phyloP scores from a whole-genome alignment of 345 rosid species.

The Brassica rapa region DNA sequence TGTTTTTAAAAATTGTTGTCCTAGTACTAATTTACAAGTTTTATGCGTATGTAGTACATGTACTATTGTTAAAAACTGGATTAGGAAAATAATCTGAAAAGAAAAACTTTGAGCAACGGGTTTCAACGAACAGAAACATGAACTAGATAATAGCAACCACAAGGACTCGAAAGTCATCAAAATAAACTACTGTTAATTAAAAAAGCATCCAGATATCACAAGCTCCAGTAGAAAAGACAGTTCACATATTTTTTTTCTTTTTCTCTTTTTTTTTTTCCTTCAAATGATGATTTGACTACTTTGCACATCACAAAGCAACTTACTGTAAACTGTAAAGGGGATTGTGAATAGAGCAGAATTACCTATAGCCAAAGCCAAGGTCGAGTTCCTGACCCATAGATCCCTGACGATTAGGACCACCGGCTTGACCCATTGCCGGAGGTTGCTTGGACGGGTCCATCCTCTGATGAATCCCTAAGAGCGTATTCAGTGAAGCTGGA shows the following conservation, averaged over 20 bases:
- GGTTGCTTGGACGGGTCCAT: slow-evolving; percentile 59
- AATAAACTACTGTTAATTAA: slow-evolving; percentile 9
- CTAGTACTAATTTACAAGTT: too few species aligned
- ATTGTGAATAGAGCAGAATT: slow-evolving; percentile 23
- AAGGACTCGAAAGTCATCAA: not conserved
- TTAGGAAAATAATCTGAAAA: not conserved
- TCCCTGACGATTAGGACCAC: slow-evolving; percentile 56
- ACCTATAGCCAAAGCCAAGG: slow-evolving; percentile 71
- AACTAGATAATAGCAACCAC: slow-evolving; percentile 7
- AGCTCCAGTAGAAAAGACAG: not conserved
- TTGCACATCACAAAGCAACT: slow-evolving; percentile 38
- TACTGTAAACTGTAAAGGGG: slow-evolving; percentile 20
- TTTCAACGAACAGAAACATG: not conserved
- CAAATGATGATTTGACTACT: slow-evolving; percentile 24
- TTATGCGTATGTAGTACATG: too few species aligned
- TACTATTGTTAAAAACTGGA: not conserved
- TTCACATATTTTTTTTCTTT: not conserved
- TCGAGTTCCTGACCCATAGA: slow-evolving; percentile 71
- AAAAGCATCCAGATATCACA: slow-evolving; percentile 15
- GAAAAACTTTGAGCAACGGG: not conserved
- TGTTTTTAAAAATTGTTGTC: too few species aligned
- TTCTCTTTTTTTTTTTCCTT: not conserved
- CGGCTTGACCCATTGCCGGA: slow-evolving; percentile 46
- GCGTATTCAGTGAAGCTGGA: slow-evolving; percentile 72
- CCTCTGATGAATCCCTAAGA: slow-evolving; percentile 75